Conservation (phyloP, 2,329 filamentous ascomycete species). For the Pseudogymnoascus sp. region DNA sequence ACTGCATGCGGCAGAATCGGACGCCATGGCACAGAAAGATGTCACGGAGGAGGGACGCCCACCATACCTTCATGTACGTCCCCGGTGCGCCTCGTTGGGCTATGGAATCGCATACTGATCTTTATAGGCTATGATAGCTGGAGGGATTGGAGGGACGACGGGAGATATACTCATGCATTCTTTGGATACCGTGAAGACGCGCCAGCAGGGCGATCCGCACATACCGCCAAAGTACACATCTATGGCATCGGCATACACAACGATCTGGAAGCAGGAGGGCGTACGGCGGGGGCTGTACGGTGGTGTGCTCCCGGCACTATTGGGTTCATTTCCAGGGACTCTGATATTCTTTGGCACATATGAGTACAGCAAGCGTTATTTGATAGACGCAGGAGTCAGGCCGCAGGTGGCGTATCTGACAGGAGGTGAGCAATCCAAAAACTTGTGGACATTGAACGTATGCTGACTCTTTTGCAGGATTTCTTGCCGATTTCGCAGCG, state of each 20-base stretch:
- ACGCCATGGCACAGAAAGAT: constrained; percentile 26
- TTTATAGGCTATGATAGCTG: constrained; percentile 81
- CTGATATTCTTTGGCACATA: constrained; percentile 95
- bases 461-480: constrained; percentile 46
- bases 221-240: constrained; percentile 89
- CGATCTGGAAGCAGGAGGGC: constrained; percentile 88
- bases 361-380: constrained; percentile 83
- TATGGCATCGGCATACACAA: constrained; percentile 82
- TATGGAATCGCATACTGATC: constrained; percentile 16
- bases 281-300: constrained; percentile 79
- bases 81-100: constrained; percentile 9
- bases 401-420: constrained; percentile 78
- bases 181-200: constrained; percentile 94
- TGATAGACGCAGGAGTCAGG: constrained; percentile 78
- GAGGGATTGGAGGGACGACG: constrained; percentile 82
- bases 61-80: constrained; percentile 55
- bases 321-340: constrained; percentile 89
- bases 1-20: constrained; percentile 18
- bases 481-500: constrained; percentile 84
- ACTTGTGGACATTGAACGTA: background rate
- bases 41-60: constrained; percentile 46
- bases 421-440: constrained; percentile 51
- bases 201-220: constrained; percentile 92
- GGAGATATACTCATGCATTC: constrained; percentile 99
- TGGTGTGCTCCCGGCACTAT: constrained; percentile 82